A percentile compares a stretch with the other conserved stretches of the same genome.
These are phyloP conservation scores for Backusella macrospora DNA, from an alignment of 192 early-diverging fungal species.

Conservation along the genomic window DNA sequence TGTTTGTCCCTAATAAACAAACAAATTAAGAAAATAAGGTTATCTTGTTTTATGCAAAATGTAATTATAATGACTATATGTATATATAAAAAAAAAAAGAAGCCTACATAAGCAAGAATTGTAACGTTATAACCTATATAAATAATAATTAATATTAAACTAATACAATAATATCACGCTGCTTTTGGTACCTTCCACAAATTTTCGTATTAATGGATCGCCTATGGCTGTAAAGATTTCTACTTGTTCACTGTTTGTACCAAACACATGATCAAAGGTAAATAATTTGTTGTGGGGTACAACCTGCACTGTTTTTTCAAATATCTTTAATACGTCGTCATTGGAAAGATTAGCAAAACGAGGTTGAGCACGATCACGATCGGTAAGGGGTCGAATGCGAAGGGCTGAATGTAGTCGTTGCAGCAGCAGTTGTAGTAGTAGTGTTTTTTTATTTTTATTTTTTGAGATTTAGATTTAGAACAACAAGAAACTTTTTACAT, in stretches of 20 bases:
- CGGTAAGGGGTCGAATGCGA: constrained; percentile 37
- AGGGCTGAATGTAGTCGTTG: constrained; percentile 26
- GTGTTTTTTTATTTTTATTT: neutral
- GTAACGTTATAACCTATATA: constrained; percentile 93
- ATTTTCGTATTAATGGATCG: constrained; percentile 35
- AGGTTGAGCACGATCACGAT: constrained; percentile 37
- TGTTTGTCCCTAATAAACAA: constrained; percentile 64
- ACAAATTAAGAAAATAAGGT: neutral
- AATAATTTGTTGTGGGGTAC: constrained; percentile 37
- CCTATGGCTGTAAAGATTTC: constrained; percentile 37
- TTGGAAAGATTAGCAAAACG: constrained; percentile 38
- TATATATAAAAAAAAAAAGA: no score
- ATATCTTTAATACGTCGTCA: constrained; percentile 34
- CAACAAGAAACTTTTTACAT: neutral
- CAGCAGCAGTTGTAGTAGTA: no score
- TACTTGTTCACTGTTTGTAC: constrained; percentile 32
- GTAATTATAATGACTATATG: neutral
- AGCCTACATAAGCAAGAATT: constrained; percentile 80
- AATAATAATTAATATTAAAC: neutral
- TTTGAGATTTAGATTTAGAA: constrained; percentile 7
- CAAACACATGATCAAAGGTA: constrained; percentile 42
- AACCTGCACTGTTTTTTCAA: constrained; percentile 34
- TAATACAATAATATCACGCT: neutral
- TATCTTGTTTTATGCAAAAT: no score
- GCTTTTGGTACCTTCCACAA: constrained; percentile 32